Conservation (phyloP, 345 rosid genomes). For the Lepidium sativum region DNA sequence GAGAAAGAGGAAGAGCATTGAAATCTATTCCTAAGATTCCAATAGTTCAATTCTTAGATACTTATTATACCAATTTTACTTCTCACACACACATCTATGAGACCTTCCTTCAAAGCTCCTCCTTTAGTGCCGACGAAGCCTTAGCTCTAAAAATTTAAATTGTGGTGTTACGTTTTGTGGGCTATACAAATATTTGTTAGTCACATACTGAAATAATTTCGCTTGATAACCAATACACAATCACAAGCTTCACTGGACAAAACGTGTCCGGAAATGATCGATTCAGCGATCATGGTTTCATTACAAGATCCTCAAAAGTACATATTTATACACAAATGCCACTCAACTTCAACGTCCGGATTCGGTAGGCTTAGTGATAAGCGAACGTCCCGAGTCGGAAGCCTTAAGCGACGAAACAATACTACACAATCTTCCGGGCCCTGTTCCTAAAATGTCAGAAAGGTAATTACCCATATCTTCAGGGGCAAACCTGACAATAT, state of each 20-base stretch:
- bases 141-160: neutral
- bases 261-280: neutral
- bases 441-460: conserved; percentile 36
- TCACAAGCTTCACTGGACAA: neutral
- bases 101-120: too few species aligned
- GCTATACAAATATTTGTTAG: neutral
- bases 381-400: neutral
- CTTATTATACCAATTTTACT: too few species aligned
- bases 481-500: conserved; percentile 51
- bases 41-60: too few species aligned
- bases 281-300: neutral
- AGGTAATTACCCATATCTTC: conserved; percentile 50
- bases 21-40: too few species aligned
- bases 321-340: neutral
- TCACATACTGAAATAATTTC: neutral
- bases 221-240: neutral
- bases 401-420: conserved; percentile 3
- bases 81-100: too few species aligned
- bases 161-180: neutral
- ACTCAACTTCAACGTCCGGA: conserved; percentile 5
- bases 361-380: neutral
- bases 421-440: conserved; percentile 1
- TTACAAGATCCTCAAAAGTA: neutral
- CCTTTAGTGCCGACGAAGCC: too few species aligned
- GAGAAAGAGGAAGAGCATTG: too few species aligned